Evolutionary conservation across 2,329 filamentous ascomycete species (phyloP), one percentile per base, ranked within the genome.

Genomic region (Cryphonectria carpinicola): DNA sequence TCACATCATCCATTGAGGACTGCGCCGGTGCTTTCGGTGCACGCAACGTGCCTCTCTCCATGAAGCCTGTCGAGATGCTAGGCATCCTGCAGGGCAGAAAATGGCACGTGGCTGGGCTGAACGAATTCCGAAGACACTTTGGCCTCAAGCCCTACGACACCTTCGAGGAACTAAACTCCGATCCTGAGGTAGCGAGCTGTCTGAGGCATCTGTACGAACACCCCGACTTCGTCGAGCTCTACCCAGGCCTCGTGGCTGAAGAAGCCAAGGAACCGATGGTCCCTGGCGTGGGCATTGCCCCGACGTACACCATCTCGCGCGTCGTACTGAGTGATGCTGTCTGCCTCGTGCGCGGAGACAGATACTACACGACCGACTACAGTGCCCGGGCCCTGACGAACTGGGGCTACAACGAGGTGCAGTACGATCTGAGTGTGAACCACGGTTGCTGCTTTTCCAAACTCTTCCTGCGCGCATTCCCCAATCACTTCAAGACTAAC

Each of bases 361-460:
- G 93, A 28, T 91, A 93, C 82, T 94, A 94, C 82, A 95, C 92
- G 0, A 84, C 81, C n/a, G 93, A 95, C 79, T 95, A 92, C 78
- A 89, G 90, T 74, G 88, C 93, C 0, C 87, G 89, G 11, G 89
- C 90, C 75, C 81, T 97, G 63, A 97, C 93, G 1, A 94, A 93
- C 81, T 97, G 93, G 93, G 93, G 93, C 28, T 95, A 88, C 82
- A 88, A 89, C 68, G 91, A 94, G 77, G 91, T 88, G 4, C 86
- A 92, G 28, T 93, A 91, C 69, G 92, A 97, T 75, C 81, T 90
- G 32, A 88, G 69, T 71, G 81, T 95, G 74, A 92, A 96, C 80
- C 90, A 96, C 77, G 93, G 94, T 63, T 94, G 92, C 75, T 89
- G 94, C 17, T 93, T 95, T 80, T 94, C 95, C 84, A 97, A 96